Percentiles rank a stretch among this genome's conserved stretches.
These are phyloP conservation scores for Xylaria sp. DNA, from an alignment of 495 filamentous ascomycete species.

Conservation along the genomic window DNA sequence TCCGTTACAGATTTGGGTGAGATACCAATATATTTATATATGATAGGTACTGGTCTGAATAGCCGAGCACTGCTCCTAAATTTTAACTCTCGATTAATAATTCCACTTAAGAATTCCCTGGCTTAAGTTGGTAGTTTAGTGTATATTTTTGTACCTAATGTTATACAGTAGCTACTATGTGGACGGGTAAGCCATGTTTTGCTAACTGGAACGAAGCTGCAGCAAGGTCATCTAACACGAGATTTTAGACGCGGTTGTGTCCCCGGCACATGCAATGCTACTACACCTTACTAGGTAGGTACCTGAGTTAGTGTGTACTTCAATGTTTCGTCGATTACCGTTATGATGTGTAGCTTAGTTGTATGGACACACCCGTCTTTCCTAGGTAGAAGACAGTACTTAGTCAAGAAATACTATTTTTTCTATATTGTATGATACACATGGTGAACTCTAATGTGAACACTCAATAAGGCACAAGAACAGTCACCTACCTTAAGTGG, in stretches of 20 bases:
- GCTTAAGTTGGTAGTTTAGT: not conserved
- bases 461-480: not conserved
- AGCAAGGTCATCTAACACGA: slow-evolving; percentile 20
- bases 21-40: not conserved
- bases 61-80: not conserved
- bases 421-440: not conserved
- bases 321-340: not conserved
- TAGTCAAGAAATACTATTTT: not conserved
- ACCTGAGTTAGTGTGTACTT: not conserved
- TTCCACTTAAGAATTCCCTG: not conserved
- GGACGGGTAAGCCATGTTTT: not conserved
- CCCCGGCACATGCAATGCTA: slow-evolving; percentile 25
- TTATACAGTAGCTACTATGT: not conserved
- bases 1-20: not conserved
- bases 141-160: not conserved
- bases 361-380: not conserved
- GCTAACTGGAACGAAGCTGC: not conserved
- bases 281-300: slow-evolving; percentile 8
- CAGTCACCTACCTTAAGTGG: too few species aligned
- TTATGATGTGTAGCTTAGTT: not conserved
- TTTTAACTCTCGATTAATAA: not conserved
- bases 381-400: not conserved
- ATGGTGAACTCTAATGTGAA: not conserved
- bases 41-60: too few species aligned
- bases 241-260: slow-evolving; percentile 18